A percentile compares a stretch with the other conserved stretches of the same genome.
phyloP scores from a whole-genome alignment of 305 asterid species.

The Euphrasia arctica region DNA sequence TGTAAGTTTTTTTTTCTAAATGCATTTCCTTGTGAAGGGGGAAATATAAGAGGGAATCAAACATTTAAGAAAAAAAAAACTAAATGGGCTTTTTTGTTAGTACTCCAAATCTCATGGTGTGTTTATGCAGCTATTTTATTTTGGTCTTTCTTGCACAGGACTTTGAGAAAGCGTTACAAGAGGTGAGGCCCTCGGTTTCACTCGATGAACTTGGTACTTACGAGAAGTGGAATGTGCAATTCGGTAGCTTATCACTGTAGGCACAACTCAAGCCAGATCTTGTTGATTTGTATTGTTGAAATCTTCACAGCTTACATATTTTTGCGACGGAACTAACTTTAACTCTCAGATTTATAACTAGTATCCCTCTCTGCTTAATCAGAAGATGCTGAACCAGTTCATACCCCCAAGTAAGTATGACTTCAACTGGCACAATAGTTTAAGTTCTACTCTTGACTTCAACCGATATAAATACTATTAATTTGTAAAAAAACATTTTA shows the following conservation, averaged over 20 bases:
- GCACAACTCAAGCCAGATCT: conserved; percentile 21
- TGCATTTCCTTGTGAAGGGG: background rate
- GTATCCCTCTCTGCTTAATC: background rate
- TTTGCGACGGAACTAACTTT: conserved; percentile 11
- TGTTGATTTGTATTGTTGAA: conserved; percentile 5
- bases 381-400: conserved; percentile 13
- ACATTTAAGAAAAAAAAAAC: too few relatives aligned
- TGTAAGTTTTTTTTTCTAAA: background rate
- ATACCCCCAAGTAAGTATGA: background rate
- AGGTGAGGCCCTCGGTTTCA: conserved; percentile 96
- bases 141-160: conserved; percentile 45
- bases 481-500: background rate
- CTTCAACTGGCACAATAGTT: background rate
- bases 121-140: background rate
- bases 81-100: background rate
- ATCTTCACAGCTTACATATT: conserved; percentile 3
- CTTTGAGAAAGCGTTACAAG: conserved; percentile 80
- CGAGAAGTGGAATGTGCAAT: conserved; percentile 89
- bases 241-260: conserved; percentile 86
- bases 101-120: background rate
- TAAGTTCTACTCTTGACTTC: conserved; percentile 2
- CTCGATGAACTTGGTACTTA: conserved; percentile 70
- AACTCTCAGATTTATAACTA: conserved; percentile 9
- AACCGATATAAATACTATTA: background rate
- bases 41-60: too few relatives aligned